Percentiles rank a stretch among this genome's conserved stretches.
phyloP scores from a whole-genome alignment of 345 rosid genomes.

The Anacardium occidentale region DNA sequence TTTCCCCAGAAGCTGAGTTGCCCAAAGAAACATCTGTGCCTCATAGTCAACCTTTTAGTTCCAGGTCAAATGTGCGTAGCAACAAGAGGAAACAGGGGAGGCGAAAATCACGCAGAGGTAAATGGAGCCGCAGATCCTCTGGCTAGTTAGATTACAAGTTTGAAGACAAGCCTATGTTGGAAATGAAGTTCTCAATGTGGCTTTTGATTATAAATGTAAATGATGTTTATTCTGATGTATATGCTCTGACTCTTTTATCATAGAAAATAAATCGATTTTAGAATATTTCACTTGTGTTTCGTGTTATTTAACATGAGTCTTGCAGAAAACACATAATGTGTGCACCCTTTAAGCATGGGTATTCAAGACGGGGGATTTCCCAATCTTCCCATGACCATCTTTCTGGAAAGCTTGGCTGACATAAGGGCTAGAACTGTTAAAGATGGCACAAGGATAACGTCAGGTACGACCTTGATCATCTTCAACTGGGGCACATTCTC shows the following conservation, averaged over 20 bases:
- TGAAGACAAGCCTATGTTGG: neutral
- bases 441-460: slow-evolving; percentile 73
- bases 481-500: slow-evolving; percentile 72
- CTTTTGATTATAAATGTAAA: neutral
- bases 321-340: neutral
- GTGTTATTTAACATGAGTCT: neutral
- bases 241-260: neutral
- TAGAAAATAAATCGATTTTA: neutral
- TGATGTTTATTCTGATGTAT: slow-evolving; percentile 3
- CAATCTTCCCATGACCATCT: slow-evolving; percentile 34
- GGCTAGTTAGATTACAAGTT: slow-evolving; percentile 23
- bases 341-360: neutral
- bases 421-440: slow-evolving; percentile 61
- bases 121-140: slow-evolving; percentile 41
- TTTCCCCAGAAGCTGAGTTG: slow-evolving; percentile 5
- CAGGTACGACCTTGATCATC: slow-evolving; percentile 63
- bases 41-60: slow-evolving; percentile 32
- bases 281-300: neutral
- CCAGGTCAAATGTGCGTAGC: slow-evolving; percentile 41
- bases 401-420: slow-evolving; percentile 65
- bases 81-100: slow-evolving; percentile 55
- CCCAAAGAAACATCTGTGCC: slow-evolving; percentile 12
- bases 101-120: slow-evolving; percentile 38
- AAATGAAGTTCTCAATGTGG: neutral
- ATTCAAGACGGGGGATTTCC: neutral